Base-by-base conservation (phyloP, 305 asterid species). In the Fraxinus velutina region DNA sequence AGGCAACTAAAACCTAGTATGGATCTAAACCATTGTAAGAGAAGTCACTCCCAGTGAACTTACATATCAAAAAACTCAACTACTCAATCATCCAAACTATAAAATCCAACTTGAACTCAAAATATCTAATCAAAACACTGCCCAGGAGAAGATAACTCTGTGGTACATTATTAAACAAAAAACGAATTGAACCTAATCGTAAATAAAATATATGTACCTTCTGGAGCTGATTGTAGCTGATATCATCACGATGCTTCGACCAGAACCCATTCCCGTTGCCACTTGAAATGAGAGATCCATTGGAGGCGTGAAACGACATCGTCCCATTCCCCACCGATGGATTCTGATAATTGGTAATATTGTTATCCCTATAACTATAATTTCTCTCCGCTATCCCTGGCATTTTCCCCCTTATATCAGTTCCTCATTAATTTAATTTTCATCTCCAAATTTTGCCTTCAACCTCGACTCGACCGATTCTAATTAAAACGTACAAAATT, bases 141-240 rank as follows among this genome's bases (percentile, higher is more conserved):
- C 19, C 71, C 42, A 73, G 64, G 44, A 86, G 73, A 73, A 83
- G 77, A 77, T 10, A 83, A 64, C 76, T 86, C 55, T 76, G 75
- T 39, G 17, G 10, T 66, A 32, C 55, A 22, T 13, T 70, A 70
- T 27, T 64, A 75, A 30, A 7, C 29, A 72, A 80, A 36, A 80
- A 62, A 70, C 13, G 9, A 82, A 83, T 83, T 82, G 80, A 86
- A 64, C 47, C 42, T 75, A 62, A 52, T 6, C 39, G 80, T 7
- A 27, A 75, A 82, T 91, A 94, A 97, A 57, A 57, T 57, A 57
- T 57, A 57, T 57, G 68, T 57, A 57, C 68, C 99, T 96, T 92
- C 90, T 94, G 93, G 57, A 96, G 93, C 93, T 91, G 97, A 62
- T 87, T 91, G 86, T 81, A 86, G 93, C 91, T 89, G 83, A 94